Base-by-base conservation (phyloP, 2,329 filamentous ascomycete genomes). In the Ramichloridium luteum region DNA sequence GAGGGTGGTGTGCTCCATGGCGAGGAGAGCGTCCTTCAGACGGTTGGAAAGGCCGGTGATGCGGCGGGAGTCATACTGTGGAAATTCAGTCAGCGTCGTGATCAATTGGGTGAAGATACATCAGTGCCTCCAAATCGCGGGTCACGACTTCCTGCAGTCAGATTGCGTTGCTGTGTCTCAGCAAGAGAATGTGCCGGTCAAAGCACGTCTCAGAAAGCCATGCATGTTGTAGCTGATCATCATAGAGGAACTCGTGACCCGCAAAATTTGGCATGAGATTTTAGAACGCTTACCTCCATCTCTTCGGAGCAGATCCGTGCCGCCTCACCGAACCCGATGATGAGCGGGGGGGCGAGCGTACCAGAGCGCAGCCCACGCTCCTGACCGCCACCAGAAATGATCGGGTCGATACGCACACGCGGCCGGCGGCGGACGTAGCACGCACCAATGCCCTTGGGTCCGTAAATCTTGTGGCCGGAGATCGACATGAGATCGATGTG, bases 401-500 rank as follows among this genome's bases (percentile, higher is more conserved):
- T 79, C 30, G 90, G 90, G 37, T 98, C 90, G 36, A 98, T 65
- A 59, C 90, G 82, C 46, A 98, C 90, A 56, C 88, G 77, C 2
- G 90, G 90, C 36, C 90, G 73, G 63, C 90, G 75, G 51, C 90
- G 80, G 29, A 98, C 83, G 53, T 88, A 98, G 62, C 90, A 98
- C 36, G 90, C 90, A 37, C 90, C 90, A 35, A 98, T 82, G 18
- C 90, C 90, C 67, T 93, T 98, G 32, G 90, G 90, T 15, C 90
- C 90, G 55, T 98, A 98, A 33, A 98, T 93, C 63, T 98, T 98
- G 64, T 98, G 90, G 16, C 83, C 86, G 6, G 90, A 96, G 39
- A 98, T 94, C 16, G 88, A 96, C 88, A 98, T 94, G 53, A 98
- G 64, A 55, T 98, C 90, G 43, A 98, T 79, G 58, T 94, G 92